Percentiles rank a stretch among this genome's conserved stretches.
Conservation (phyloP, 106 monocot genomes). For the Amphibolis antarctica region DNA sequence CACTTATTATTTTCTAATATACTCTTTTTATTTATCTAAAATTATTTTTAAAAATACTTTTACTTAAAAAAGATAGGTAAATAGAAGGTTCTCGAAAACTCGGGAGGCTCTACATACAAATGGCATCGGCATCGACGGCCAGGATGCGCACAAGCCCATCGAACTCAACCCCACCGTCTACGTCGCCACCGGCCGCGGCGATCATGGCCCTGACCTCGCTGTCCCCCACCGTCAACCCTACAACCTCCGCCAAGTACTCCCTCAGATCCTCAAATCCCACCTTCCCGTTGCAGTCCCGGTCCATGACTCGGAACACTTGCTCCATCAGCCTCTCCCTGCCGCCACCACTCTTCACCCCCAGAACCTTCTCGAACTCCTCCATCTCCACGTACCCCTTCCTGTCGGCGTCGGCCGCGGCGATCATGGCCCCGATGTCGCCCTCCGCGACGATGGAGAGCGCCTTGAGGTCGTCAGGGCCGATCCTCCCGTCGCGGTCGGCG, state of each 20-base stretch:
- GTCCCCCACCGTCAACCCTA: constrained; percentile 37
- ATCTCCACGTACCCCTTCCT: constrained; percentile 68
- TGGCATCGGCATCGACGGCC: constrained; percentile 14
- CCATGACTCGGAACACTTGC: too few relatives aligned
- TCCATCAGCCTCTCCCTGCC: too few relatives aligned
- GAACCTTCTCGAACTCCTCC: constrained; percentile 73
- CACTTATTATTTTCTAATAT: too few relatives aligned
- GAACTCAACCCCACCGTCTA: constrained; percentile 25
- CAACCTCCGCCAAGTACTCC: not conserved
- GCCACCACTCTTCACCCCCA: constrained; percentile 4
- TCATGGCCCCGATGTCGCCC: constrained; percentile 57
- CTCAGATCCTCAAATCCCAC: too few relatives aligned
- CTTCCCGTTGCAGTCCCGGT: too few relatives aligned
- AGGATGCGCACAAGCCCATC: constrained; percentile 43
- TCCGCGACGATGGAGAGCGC: constrained; percentile 32
- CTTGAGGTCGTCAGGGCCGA: constrained; percentile 66
- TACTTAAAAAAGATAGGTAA: too few relatives aligned
- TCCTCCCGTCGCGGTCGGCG: constrained; percentile 77
- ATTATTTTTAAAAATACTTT: too few relatives aligned
- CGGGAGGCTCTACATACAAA: too few relatives aligned
- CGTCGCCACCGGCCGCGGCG: constrained; percentile 33
- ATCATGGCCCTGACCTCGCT: constrained; percentile 72
- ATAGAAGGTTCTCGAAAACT: too few relatives aligned
- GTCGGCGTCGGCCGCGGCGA: constrained; percentile 63
- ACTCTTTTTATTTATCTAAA: too few relatives aligned